These are phyloP conservation scores for Colletotrichum sp. DNA, from an alignment of 2,329 filamentous ascomycete genomes.

Conservation along the genomic window DNA sequence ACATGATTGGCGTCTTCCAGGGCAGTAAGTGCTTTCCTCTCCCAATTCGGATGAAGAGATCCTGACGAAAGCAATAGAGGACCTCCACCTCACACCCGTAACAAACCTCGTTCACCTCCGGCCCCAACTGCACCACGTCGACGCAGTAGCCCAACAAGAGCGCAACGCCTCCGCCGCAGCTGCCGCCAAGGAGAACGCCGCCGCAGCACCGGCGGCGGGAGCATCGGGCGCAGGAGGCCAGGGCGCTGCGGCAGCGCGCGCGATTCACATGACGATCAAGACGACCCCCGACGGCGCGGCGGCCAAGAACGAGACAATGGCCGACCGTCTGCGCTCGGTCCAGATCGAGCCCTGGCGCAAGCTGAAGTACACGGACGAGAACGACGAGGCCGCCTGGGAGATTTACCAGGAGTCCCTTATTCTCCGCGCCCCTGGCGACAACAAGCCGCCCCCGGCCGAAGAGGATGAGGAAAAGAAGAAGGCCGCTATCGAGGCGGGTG, in stretches of 20 bases:
- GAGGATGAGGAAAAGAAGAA: slow-evolving; percentile 29
- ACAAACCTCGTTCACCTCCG: slow-evolving; percentile 86
- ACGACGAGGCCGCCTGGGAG: slow-evolving; percentile 76
- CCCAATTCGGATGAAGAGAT: neutral
- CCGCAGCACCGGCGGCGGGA: slow-evolving; percentile 39
- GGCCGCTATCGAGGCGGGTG: slow-evolving; percentile 12
- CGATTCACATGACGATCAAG: slow-evolving; percentile 89
- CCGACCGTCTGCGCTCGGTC: slow-evolving; percentile 75
- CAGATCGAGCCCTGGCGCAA: slow-evolving; percentile 84
- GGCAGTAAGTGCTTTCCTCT: slow-evolving; percentile 62
- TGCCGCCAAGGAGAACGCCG: slow-evolving; percentile 36
- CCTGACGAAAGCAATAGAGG: slow-evolving; percentile 55
- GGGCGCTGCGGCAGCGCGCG: slow-evolving; percentile 68
- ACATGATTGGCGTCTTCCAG: slow-evolving; percentile 93
- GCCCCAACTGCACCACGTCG: slow-evolving; percentile 91
- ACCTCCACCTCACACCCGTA: slow-evolving; percentile 86
- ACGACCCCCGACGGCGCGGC: slow-evolving; percentile 71
- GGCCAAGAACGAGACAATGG: slow-evolving; percentile 73
- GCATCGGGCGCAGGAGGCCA: slow-evolving; percentile 39
- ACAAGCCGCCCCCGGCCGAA: neutral
- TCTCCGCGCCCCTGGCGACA: slow-evolving; percentile 34
- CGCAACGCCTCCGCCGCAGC: slow-evolving; percentile 50
- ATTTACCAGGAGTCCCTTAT: slow-evolving; percentile 78
- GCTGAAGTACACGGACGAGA: slow-evolving; percentile 83
- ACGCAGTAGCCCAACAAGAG: slow-evolving; percentile 79